Percentiles rank a stretch among this genome's conserved stretches.
phyloP scores from a whole-genome alignment of 495 filamentous ascomycete genomes.

The Xylaria cubensis region DNA sequence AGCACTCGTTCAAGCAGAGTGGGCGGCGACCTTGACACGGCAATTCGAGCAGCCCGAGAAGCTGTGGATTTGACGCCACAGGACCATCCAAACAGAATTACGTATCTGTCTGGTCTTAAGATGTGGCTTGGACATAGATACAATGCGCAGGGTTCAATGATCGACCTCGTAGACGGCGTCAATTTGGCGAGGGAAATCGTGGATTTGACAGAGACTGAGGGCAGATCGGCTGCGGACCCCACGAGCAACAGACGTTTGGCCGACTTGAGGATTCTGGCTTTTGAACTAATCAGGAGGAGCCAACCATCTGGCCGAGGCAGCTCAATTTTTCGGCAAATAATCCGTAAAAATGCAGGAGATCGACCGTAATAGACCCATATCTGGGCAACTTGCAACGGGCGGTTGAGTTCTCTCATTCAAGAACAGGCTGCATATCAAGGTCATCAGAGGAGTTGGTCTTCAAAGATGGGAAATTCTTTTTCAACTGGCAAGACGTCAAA shows the following conservation, averaged over 20 bases:
- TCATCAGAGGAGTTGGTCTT: too few relatives aligned
- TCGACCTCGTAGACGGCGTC: not conserved
- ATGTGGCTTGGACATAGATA: not conserved
- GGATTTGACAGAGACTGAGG: not conserved
- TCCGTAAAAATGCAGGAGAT: not conserved
- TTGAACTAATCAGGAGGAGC: not conserved
- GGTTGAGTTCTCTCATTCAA: too few relatives aligned
- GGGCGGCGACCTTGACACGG: not conserved
- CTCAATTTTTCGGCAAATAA: not conserved
- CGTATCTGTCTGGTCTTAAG: not conserved
- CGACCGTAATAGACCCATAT: not conserved
- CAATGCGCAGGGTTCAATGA: not conserved
- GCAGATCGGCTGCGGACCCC: not conserved
- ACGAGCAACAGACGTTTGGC: not conserved
- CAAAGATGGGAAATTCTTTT: too few relatives aligned
- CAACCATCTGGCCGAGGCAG: not conserved
- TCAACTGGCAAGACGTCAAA: conserved; percentile 77
- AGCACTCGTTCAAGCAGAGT: not conserved
- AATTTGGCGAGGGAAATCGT: not conserved
- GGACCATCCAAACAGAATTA: not conserved
- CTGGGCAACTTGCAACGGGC: too few relatives aligned
- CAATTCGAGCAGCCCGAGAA: not conserved
- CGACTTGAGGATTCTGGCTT: not conserved
- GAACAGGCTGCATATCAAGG: too few relatives aligned
- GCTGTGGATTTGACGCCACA: not conserved